Evolutionary conservation across 1,139 yeast genomes (phyloP).

Genomic region (Taiozyma sp.): DNA sequence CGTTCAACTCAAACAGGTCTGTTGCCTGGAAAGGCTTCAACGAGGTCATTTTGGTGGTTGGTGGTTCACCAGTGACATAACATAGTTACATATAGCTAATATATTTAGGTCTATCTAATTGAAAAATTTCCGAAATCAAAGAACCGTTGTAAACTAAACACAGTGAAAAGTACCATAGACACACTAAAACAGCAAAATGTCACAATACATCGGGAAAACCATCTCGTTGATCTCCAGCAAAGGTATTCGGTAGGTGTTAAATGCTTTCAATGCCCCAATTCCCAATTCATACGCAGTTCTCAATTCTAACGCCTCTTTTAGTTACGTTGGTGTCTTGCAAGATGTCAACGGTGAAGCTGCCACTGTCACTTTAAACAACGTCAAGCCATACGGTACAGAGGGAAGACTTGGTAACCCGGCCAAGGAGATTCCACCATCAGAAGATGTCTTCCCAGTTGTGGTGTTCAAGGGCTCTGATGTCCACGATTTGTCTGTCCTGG

Average conservation of each 20-base stretch:
- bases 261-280: no score
- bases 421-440: constrained; percentile 71
- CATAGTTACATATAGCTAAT: no score
- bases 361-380: constrained; percentile 81
- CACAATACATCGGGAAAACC: constrained; percentile 88
- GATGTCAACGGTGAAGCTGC: constrained; percentile 88
- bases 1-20: constrained; percentile 68
- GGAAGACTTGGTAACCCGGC: constrained; percentile 77
- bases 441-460: constrained; percentile 71
- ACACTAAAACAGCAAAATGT: constrained; percentile 39
- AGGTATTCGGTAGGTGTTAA: constrained; percentile 53
- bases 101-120: no score
- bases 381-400: constrained; percentile 88
- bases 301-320: constrained; percentile 15
- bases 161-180: neutral
- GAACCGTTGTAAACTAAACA: neutral
- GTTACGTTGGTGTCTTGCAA: constrained; percentile 84
- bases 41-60: constrained; percentile 58
- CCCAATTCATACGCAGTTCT: neutral
- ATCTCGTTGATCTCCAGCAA: constrained; percentile 85
- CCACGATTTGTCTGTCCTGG: constrained; percentile 82
- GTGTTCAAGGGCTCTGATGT: constrained; percentile 93
- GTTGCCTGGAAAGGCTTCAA: constrained; percentile 82
- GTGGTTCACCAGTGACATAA: neutral
- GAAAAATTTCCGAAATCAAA: neutral